Evolutionary conservation across 1,284 basidiomycete genomes (phyloP).

Genomic region (Trametes pubescens): DNA sequence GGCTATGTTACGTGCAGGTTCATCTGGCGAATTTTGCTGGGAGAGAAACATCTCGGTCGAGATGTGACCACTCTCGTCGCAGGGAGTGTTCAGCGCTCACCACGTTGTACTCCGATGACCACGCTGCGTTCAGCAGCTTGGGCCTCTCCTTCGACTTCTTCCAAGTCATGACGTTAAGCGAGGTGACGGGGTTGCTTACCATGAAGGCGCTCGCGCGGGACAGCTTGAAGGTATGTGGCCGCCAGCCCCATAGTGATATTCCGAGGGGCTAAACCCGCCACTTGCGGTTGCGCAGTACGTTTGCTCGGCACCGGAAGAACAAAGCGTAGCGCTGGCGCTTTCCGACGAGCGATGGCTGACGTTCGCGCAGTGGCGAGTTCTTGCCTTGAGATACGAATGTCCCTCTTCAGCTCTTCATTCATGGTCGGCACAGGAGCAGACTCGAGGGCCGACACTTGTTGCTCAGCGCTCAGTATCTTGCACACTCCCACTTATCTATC

Average conservation of each 20-base stretch:
- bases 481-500: too few relatives aligned
- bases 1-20: constrained; percentile 50
- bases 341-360: neutral
- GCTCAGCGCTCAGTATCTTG: too few relatives aligned
- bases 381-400: too few relatives aligned
- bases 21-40: constrained; percentile 71
- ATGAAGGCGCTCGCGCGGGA: neutral
- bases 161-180: constrained; percentile 49
- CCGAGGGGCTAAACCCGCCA: neutral
- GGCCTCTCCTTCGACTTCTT: constrained; percentile 78
- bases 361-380: too few relatives aligned
- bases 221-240: neutral
- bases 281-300: neutral
- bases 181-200: neutral
- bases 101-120: constrained; percentile 76
- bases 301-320: neutral
- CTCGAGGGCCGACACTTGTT: too few relatives aligned
- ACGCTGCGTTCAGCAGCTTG: constrained; percentile 77
- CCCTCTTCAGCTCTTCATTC: too few relatives aligned
- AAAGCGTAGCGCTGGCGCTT: neutral
- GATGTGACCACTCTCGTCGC: constrained; percentile 75
- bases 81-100: constrained; percentile 77
- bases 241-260: neutral
- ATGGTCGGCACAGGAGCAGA: too few relatives aligned
- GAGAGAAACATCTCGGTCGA: constrained; percentile 72